phyloP scores from a whole-genome alignment of 2,329 filamentous ascomycete genomes.

The Neodidymelliopsis sp. region DNA sequence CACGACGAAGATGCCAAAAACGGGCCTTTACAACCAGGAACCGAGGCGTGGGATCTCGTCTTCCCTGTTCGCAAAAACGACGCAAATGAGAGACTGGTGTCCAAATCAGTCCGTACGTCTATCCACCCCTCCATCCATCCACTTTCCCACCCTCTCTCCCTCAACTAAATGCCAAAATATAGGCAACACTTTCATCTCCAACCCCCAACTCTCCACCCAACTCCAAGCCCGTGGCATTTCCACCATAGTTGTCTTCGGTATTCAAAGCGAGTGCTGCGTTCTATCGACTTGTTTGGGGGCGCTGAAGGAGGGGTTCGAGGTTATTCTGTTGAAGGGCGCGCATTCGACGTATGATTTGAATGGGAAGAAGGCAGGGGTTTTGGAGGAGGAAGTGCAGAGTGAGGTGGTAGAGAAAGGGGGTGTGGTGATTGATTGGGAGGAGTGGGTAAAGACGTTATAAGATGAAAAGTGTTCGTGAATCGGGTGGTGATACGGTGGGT shows the following conservation, averaged over 20 bases:
- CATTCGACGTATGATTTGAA: constrained; percentile 16
- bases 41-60: constrained; percentile 11
- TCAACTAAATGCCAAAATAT: background rate
- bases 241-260: constrained; percentile 17
- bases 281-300: constrained; percentile 19
- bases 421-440: constrained; percentile 1
- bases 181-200: constrained; percentile 18
- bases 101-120: constrained; percentile 13
- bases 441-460: too few relatives aligned
- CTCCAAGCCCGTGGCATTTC: constrained; percentile 1
- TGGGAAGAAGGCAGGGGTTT: constrained; percentile 3
- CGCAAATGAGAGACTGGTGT: constrained; percentile 3
- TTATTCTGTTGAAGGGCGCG: constrained; percentile 13
- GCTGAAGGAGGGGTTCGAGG: constrained; percentile 10
- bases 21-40: constrained; percentile 12
- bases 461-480: too few relatives aligned
- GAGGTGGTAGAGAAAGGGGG: background rate
- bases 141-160: too few relatives aligned
- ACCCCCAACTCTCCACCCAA: constrained; percentile 7
- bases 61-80: constrained; percentile 14
- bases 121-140: background rate
- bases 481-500: too few relatives aligned
- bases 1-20: constrained; percentile 16
- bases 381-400: constrained; percentile 12
- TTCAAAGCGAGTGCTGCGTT: constrained; percentile 26